A percentile compares a stretch with the other conserved stretches of the same genome.
Conservation (phyloP, 2,329 filamentous ascomycete genomes). For the Colletotrichum kahawae region DNA sequence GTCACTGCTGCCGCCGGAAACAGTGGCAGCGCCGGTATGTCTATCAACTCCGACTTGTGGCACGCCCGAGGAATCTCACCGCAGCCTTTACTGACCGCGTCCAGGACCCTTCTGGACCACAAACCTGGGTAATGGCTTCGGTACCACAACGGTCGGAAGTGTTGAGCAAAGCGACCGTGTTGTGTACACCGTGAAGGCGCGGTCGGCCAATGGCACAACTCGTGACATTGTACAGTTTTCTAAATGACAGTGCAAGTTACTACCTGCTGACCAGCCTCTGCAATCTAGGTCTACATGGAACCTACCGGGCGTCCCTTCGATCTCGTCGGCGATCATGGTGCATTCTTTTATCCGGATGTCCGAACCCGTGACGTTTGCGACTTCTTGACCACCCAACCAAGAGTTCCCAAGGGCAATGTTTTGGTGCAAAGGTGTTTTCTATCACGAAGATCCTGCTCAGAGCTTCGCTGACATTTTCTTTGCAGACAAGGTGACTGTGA, state of each 20-base stretch:
- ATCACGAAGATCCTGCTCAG: accelerated
- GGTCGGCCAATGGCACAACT: not conserved
- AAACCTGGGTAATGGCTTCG: not conserved
- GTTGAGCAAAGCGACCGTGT: not conserved
- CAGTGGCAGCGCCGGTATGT: not conserved
- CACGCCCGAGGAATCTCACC: too few relatives aligned
- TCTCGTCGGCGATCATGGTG: not conserved
- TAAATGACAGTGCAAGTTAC: not conserved
- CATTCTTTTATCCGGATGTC: not conserved
- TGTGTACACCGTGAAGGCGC: not conserved
- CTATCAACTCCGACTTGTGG: not conserved
- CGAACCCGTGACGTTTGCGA: not conserved
- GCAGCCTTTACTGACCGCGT: not conserved
- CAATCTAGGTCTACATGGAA: not conserved
- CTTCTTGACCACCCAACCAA: not conserved
- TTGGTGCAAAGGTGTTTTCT: not conserved
- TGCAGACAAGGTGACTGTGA: not conserved
- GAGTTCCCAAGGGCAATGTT: not conserved
- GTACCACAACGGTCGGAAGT: not conserved
- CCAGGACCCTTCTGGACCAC: not conserved
- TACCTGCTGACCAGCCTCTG: not conserved
- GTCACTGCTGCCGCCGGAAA: not conserved
- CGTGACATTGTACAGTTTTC: not conserved
- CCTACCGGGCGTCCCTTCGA: not conserved
- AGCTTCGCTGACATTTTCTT: not conserved